Percentiles rank a stretch among this genome's conserved stretches.
phyloP scores from a whole-genome alignment of 257 asterid genomes.

The Striga asiatica region DNA sequence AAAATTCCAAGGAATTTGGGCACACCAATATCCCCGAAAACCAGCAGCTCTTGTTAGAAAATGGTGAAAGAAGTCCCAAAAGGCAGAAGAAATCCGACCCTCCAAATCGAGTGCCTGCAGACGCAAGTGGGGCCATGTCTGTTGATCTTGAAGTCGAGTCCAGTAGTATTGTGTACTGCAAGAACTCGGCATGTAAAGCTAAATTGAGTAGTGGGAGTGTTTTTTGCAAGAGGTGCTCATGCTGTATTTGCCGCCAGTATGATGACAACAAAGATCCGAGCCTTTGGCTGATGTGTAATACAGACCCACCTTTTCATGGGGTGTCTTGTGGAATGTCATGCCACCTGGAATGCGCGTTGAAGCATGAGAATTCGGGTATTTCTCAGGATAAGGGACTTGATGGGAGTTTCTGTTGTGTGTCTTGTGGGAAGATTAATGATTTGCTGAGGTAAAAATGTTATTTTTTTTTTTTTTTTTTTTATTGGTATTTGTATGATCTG shows the following conservation, averaged over 20 bases:
- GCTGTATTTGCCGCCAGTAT: slow-evolving; percentile 60
- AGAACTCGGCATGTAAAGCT: slow-evolving; percentile 72
- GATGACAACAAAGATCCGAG: slow-evolving; percentile 90
- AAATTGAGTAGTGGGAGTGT: slow-evolving; percentile 27
- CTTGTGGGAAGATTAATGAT: slow-evolving; percentile 71
- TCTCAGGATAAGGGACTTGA: slow-evolving; percentile 50
- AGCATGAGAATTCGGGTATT: slow-evolving; percentile 47
- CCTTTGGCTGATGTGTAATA: slow-evolving; percentile 62
- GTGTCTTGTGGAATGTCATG: slow-evolving; percentile 70
- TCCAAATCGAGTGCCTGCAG: too few relatives aligned
- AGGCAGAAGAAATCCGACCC: slow-evolving; percentile 50
- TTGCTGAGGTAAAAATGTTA: slow-evolving; percentile 58
- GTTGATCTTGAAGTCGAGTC: slow-evolving; percentile 16
- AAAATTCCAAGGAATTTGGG: slow-evolving; percentile 21
- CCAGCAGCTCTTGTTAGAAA: too few relatives aligned
- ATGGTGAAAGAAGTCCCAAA: slow-evolving; percentile 31
- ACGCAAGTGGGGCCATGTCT: slow-evolving; percentile 12
- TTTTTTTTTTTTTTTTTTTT: background rate
- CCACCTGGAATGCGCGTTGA: slow-evolving; percentile 73
- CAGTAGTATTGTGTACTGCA: slow-evolving; percentile 29
- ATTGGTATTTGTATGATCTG: background rate
- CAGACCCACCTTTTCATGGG: slow-evolving; percentile 45
- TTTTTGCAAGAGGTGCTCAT: slow-evolving; percentile 78
- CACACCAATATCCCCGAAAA: background rate
- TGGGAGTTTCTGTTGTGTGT: slow-evolving; percentile 57